Percentiles rank a stretch among this genome's conserved stretches.
These are phyloP conservation scores for Daldinia sp. DNA, from an alignment of 2,329 filamentous ascomycete species.

Conservation along the genomic window DNA sequence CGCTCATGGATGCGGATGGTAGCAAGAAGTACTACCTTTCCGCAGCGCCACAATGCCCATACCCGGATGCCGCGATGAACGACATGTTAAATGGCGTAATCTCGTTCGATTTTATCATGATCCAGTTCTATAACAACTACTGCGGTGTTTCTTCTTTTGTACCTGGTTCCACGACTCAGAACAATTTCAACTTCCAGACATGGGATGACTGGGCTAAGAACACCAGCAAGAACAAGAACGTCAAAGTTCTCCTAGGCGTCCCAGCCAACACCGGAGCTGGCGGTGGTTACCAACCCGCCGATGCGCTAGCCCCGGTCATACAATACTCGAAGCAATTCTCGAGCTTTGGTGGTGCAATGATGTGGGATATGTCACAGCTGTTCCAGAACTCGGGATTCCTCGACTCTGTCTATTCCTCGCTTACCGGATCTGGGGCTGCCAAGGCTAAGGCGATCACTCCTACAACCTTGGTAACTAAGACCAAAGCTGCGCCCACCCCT, in stretches of 20 bases:
- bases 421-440: constrained; percentile 44
- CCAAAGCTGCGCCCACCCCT: constrained; percentile 35
- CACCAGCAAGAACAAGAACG: constrained; percentile 67
- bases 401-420: constrained; percentile 55
- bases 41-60: constrained; percentile 76
- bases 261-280: constrained; percentile 68
- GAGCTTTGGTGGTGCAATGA: constrained; percentile 76
- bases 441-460: constrained; percentile 18
- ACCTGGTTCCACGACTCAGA: constrained; percentile 58
- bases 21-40: constrained; percentile 70
- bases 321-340: constrained; percentile 65
- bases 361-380: constrained; percentile 75
- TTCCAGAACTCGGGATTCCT: constrained; percentile 70
- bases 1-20: constrained; percentile 63
- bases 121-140: constrained; percentile 78
- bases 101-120: constrained; percentile 69
- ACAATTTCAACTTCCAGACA: constrained; percentile 70
- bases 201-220: constrained; percentile 76
- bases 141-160: constrained; percentile 69
- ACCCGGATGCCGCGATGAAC: constrained; percentile 71
- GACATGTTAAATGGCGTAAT: constrained; percentile 67
- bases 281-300: constrained; percentile 65
- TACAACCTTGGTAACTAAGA: constrained; percentile 38
- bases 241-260: constrained; percentile 72
- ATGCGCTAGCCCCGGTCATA: constrained; percentile 63